A percentile compares a stretch with the other conserved stretches of the same genome.
phyloP scores from a whole-genome alignment of 2,329 filamentous ascomycete species.

The Colletotrichum falcatum region DNA sequence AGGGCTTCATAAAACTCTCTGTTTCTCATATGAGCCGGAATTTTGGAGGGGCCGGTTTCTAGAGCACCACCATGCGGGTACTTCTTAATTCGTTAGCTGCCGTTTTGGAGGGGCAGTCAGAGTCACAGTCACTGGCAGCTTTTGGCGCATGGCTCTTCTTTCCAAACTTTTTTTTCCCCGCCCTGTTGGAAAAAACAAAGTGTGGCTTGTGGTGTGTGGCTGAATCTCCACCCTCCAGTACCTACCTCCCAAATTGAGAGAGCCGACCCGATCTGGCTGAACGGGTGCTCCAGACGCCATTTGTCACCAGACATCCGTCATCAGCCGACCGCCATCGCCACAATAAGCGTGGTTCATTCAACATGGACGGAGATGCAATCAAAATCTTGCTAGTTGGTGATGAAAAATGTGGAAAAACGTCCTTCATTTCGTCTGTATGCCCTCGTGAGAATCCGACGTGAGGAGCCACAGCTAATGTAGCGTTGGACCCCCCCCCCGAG shows the following conservation, averaged over 20 bases:
- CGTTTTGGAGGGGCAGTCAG: conserved; percentile 18
- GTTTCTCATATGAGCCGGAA: conserved; percentile 25
- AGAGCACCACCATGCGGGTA: conserved; percentile 35
- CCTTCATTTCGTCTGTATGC: conserved; percentile 68
- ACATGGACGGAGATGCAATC: conserved; percentile 63
- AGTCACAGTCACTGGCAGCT: background rate
- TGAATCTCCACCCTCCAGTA: background rate
- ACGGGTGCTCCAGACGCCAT: conserved; percentile 41
- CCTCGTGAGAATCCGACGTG: conserved; percentile 5
- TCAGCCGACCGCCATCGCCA: conserved; percentile 19
- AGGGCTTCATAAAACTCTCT: conserved; percentile 22
- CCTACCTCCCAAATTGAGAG: too few species aligned
- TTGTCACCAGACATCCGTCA: conserved; percentile 35
- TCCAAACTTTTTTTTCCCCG: background rate
- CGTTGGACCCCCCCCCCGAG: background rate
- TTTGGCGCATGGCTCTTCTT: conserved; percentile 10
- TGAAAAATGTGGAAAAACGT: conserved; percentile 70
- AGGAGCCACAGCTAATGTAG: conserved; percentile 19
- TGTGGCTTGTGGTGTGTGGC: conserved; percentile 31
- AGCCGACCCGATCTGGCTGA: too few species aligned
- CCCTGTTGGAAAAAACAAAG: background rate
- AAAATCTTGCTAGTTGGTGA: conserved; percentile 71
- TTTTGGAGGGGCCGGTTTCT: conserved; percentile 14
- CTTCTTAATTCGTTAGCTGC: conserved; percentile 10
- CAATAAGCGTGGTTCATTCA: background rate